Base-by-base conservation (phyloP, 345 rosid species). In the Salix viminalis region DNA sequence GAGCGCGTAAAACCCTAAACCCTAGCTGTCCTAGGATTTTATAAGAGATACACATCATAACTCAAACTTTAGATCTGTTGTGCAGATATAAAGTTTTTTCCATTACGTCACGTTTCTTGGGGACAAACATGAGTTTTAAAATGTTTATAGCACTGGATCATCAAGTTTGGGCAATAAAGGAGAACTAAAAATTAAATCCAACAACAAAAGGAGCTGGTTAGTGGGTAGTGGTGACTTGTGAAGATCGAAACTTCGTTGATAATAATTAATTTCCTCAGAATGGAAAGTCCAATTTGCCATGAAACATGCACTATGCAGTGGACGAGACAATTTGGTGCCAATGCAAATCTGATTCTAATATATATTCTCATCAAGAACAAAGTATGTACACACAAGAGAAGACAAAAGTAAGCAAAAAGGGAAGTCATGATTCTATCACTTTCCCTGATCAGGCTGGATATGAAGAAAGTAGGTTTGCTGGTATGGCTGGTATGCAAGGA, bases 401-500 rank as follows among this genome's bases (percentile, higher is more conserved):
- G 34, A n/a, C 18, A 70, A 28, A 8, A 37, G 10, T 4, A 24
- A n/a, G 8, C 4, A 15, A 34, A 54, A 37, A 36, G 42, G 12
- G 37, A 37, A 26, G 28, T 12, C 26, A 12, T 60, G n/a, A 15
- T 24, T 21, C 13, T 7, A 10, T n/a, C 54, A 8, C 68, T 11
- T 4, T n/a, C n/a, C 14, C 30, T 75, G 32, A 30, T 30, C 50
- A 80, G 39, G 75, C 77, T 28, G 89, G 89, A 75, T 84, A 82
- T 12, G 79, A 82, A 46, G 78, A 78, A 9, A 69, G 76, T 52
- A 84, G 65, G 70, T 74, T 84, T 26, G 61, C 21, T 18, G 87
- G 87, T 30, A 86, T 23, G 64, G 61, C 21, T 18, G 87, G 87
- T 30, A 86, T 23, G 64, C 89, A 86, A 30, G 85, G 79, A n/a